Conservation (phyloP, 352 stramenopile genomes). For the Phytophthora lateralis region DNA sequence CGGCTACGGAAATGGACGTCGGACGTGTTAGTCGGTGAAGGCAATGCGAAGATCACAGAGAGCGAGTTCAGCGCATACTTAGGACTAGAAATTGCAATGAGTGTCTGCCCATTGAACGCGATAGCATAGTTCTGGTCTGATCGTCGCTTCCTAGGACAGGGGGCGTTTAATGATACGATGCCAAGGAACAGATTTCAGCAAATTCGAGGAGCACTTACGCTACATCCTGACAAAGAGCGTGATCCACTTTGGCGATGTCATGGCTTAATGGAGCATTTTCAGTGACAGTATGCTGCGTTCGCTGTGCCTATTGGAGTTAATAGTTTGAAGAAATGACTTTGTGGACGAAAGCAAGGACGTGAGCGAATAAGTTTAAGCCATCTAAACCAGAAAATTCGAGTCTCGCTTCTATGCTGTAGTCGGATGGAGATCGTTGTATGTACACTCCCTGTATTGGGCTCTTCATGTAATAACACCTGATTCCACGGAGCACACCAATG, state of each 20-base stretch:
- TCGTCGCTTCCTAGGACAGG: conserved; percentile 3
- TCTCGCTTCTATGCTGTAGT: conserved; percentile 15
- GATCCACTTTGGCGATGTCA: conserved; percentile 6
- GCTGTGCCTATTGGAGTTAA: conserved; percentile 11
- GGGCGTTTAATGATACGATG: conserved; percentile 16
- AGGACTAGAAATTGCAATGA: conserved; percentile 17
- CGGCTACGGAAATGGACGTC: conserved; percentile 7
- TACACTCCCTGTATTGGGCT: conserved; percentile 5
- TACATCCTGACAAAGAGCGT: not conserved
- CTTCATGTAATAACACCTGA: not conserved
- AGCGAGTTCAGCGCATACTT: conserved; percentile 21
- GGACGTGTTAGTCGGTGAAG: not conserved
- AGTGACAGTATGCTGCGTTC: conserved; percentile 9
- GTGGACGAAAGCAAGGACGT: too few species aligned
- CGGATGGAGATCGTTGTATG: conserved; percentile 1
- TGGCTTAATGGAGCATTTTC: conserved; percentile 8
- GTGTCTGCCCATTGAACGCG: conserved; percentile 12
- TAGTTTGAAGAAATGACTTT: conserved; percentile 17
- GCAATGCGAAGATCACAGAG: not conserved
- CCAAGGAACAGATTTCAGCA: conserved; percentile 13
- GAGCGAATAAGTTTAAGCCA: not conserved
- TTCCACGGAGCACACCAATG: not conserved
- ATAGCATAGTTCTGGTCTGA: conserved; percentile 17
- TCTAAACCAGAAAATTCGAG: conserved; percentile 14
- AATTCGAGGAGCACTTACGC: not conserved